Percentiles rank a stretch among this genome's conserved stretches.
Evolutionary conservation across 352 stramenopile species (phyloP).

Genomic region (Globisporangium parvum): DNA sequence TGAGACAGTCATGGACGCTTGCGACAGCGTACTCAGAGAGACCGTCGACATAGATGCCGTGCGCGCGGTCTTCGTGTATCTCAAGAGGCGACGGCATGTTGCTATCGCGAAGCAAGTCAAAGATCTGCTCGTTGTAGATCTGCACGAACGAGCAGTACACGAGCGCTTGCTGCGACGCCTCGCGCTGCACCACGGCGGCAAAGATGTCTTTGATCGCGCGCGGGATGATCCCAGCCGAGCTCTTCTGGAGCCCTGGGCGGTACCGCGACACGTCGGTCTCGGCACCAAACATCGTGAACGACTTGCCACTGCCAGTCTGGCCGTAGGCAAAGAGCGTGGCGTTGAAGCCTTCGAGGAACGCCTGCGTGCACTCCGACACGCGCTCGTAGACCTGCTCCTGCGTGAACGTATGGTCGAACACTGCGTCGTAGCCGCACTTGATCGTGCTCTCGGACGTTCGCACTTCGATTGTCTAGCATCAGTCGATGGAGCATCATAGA

Average conservation of each 20-base stretch:
- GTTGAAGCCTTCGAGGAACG: constrained; percentile 81
- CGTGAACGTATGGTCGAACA: constrained; percentile 65
- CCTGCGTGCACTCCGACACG: constrained; percentile 69
- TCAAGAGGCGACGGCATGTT: constrained; percentile 65
- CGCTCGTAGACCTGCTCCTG: constrained; percentile 81
- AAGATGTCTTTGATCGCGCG: constrained; percentile 87
- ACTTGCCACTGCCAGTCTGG: constrained; percentile 82
- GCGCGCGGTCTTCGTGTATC: constrained; percentile 82
- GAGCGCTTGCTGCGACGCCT: constrained; percentile 25
- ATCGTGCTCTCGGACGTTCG: constrained; percentile 60
- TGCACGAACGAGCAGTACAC: constrained; percentile 86
- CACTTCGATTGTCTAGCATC: constrained; percentile 67
- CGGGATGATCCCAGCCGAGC: constrained; percentile 84
- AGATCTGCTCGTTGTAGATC: constrained; percentile 92
- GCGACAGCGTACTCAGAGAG: constrained; percentile 88
- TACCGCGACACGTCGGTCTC: constrained; percentile 68
- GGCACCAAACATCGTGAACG: constrained; percentile 84
- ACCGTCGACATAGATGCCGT: constrained; percentile 89
- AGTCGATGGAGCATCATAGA: background rate
- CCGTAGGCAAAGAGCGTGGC: constrained; percentile 82
- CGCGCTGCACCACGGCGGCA: constrained; percentile 53
- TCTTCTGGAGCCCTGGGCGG: constrained; percentile 69
- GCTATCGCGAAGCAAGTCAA: constrained; percentile 83
- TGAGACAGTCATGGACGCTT: constrained; percentile 79
- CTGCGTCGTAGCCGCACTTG: constrained; percentile 75